Conservation (phyloP, 306 rosid genomes). For the Ammopiptanthus mongolicus region DNA sequence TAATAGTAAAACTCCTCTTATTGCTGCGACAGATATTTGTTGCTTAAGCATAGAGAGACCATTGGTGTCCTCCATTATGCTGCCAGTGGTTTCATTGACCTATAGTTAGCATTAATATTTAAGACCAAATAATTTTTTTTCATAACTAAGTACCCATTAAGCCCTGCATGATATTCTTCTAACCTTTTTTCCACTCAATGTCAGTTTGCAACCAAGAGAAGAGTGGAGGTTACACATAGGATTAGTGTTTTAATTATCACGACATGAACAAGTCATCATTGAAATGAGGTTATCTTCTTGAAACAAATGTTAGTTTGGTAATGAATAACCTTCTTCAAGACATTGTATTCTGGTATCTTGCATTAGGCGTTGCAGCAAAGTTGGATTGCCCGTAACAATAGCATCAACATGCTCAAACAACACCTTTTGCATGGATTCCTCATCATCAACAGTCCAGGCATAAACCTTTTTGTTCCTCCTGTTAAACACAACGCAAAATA, state of each 20-base stretch:
- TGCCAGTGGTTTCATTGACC: background rate
- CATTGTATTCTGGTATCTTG: conserved; percentile 64
- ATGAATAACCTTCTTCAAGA: conserved; percentile 71
- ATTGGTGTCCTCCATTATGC: background rate
- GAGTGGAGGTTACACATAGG: background rate
- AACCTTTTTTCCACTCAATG: background rate
- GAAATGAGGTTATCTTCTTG: background rate
- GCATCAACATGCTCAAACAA: conserved; percentile 71
- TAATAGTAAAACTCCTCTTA: background rate
- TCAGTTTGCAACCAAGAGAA: conserved; percentile 13
- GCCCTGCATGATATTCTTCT: background rate
- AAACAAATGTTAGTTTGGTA: conserved; percentile 30
- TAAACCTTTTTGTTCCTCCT: conserved; percentile 78
- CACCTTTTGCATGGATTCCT: conserved; percentile 61
- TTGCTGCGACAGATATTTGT: background rate
- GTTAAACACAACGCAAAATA: conserved; percentile 11
- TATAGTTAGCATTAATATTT: background rate
- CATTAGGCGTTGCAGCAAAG: conserved; percentile 62
- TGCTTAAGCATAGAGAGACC: background rate
- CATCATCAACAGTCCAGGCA: conserved; percentile 91
- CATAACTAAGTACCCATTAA: background rate
- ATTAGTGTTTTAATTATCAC: background rate
- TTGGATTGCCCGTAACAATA: conserved; percentile 76
- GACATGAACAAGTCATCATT: background rate
- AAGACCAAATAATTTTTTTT: background rate